Conservation (phyloP, 2,329 filamentous ascomycete species). For the Fusarium redolens region DNA sequence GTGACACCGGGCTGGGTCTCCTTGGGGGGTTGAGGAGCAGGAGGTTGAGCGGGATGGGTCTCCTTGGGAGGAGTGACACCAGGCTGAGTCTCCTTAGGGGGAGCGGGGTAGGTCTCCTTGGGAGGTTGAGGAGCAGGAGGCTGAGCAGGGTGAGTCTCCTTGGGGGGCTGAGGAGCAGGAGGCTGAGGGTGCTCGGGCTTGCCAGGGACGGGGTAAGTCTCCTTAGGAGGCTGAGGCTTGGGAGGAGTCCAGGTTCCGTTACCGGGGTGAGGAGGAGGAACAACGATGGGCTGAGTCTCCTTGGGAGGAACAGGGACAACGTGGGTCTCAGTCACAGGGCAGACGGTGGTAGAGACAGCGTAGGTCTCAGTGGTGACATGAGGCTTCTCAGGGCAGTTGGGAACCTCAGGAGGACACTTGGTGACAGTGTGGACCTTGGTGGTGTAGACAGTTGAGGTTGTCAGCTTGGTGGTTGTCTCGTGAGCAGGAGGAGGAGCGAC, state of each 20-base stretch:
- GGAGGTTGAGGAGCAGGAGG: not conserved
- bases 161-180: not conserved
- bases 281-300: constrained; percentile 5
- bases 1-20: not conserved
- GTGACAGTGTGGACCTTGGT: constrained; percentile 37
- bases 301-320: constrained; percentile 3
- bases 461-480: constrained; percentile 22
- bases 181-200: not conserved
- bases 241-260: constrained; percentile 28
- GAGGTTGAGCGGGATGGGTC: too few species aligned
- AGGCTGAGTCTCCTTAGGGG: constrained; percentile 15
- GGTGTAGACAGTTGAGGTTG: constrained; percentile 34
- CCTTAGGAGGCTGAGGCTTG: constrained; percentile 25
- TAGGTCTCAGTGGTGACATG: constrained; percentile 33
- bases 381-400: constrained; percentile 30
- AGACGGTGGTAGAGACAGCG: constrained; percentile 33
- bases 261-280: constrained; percentile 14
- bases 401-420: constrained; percentile 23
- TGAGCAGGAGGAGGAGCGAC: not conserved
- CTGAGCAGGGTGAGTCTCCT: not conserved
- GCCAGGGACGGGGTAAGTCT: constrained; percentile 5
- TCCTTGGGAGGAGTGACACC: not conserved
- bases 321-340: constrained; percentile 31
- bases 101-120: constrained; percentile 7
- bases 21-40: not conserved